Evolutionary conservation across 2,329 filamentous ascomycete genomes (phyloP).

Genomic region (Xylaria multiplex): DNA sequence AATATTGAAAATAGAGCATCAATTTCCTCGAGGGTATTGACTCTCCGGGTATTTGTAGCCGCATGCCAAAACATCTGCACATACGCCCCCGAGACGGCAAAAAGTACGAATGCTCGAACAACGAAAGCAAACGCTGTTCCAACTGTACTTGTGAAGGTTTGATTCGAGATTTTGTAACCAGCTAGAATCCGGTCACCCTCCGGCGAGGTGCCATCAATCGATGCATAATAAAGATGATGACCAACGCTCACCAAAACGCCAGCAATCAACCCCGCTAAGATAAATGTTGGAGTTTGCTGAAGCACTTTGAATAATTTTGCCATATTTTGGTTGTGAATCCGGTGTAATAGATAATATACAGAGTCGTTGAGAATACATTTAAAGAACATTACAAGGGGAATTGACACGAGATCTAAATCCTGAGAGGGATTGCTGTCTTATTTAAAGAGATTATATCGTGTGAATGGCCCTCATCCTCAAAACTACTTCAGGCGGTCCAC

Average conservation of each 20-base stretch:
- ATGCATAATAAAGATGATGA: slow-evolving; percentile 20
- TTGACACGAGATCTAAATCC: too few relatives aligned
- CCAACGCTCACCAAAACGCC: not conserved
- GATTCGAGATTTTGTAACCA: slow-evolving; percentile 2
- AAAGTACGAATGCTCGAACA: slow-evolving; percentile 6
- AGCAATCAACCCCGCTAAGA: not conserved
- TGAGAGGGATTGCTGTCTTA: too few relatives aligned
- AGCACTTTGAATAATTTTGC: not conserved
- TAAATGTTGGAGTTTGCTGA: not conserved
- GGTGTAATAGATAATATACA: not conserved
- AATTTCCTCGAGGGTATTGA: slow-evolving; percentile 8
- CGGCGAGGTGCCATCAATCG: not conserved
- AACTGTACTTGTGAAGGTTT: not conserved
- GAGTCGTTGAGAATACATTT: too few relatives aligned
- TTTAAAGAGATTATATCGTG: too few relatives aligned
- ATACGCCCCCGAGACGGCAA: slow-evolving; percentile 1
- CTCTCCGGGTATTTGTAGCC: not conserved
- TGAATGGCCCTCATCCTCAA: too few relatives aligned
- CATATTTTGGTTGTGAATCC: not conserved
- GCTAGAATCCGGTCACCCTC: not conserved
- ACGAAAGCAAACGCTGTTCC: slow-evolving; percentile 17
- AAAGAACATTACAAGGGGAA: too few relatives aligned
- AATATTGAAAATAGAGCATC: slow-evolving; percentile 12
- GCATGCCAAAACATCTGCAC: slow-evolving; percentile 14
- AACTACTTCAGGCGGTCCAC: too few relatives aligned